A percentile compares a stretch with the other conserved stretches of the same genome.
Conservation (phyloP, 2,329 filamentous ascomycete genomes). For the Phialophora verrucosa region DNA sequence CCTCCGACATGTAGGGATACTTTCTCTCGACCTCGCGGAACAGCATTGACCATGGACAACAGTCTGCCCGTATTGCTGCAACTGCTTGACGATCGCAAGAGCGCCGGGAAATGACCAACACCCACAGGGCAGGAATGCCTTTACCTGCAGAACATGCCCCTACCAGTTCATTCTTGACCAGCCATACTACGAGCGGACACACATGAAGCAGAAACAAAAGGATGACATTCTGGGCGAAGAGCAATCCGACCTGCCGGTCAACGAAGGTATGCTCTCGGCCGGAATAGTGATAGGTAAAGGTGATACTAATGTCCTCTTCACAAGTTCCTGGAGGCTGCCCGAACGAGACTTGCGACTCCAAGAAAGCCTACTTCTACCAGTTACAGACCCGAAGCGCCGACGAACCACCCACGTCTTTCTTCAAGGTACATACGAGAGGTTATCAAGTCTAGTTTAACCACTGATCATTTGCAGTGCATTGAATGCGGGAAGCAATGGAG, state of each 20-base stretch:
- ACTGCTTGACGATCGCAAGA: conserved; percentile 55
- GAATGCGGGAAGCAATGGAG: conserved; percentile 55
- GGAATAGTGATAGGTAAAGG: background rate
- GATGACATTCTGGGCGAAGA: conserved; percentile 80
- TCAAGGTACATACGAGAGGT: conserved; percentile 66
- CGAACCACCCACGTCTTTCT: conserved; percentile 98
- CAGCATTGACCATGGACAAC: background rate
- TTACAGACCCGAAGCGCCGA: conserved; percentile 97
- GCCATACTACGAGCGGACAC: conserved; percentile 79
- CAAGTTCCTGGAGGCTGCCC: conserved; percentile 63
- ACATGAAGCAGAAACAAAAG: conserved; percentile 81
- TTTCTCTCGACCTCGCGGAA: background rate
- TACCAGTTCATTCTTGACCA: conserved; percentile 85
- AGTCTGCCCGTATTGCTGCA: conserved; percentile 59
- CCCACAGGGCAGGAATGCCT: conserved; percentile 68
- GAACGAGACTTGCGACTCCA: conserved; percentile 77
- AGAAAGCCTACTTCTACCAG: conserved; percentile 91
- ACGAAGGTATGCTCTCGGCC: conserved; percentile 33
- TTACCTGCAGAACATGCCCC: conserved; percentile 94
- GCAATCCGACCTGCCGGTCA: conserved; percentile 37
- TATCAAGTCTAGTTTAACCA: background rate
- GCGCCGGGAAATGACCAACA: conserved; percentile 47
- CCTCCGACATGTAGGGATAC: conserved; percentile 47
- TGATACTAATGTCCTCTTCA: conserved; percentile 5
- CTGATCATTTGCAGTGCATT: conserved; percentile 47